Evolutionary conservation across 1,284 basidiomycete genomes (phyloP).

Genomic region (Cerioporus squamosus): DNA sequence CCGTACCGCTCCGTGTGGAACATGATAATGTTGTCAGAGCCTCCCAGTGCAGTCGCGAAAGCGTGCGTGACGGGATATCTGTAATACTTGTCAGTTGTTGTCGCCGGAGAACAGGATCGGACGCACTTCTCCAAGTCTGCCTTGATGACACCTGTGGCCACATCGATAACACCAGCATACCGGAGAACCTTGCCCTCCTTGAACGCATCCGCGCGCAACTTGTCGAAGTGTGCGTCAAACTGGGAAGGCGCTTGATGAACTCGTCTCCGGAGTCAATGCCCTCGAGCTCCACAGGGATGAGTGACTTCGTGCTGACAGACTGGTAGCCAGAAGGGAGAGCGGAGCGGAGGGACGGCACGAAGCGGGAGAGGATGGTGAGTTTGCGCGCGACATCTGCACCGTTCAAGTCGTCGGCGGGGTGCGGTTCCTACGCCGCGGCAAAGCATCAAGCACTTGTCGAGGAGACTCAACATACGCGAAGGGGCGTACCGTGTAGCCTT

Average conservation of each 20-base stretch:
- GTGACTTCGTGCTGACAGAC: constrained; percentile 83
- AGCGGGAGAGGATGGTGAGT: constrained; percentile 91
- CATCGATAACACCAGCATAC: constrained; percentile 96
- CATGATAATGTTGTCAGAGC: constrained; percentile 98
- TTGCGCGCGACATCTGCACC: constrained; percentile 98
- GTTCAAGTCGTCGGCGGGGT: constrained; percentile 95
- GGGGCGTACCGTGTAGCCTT: constrained; percentile 86
- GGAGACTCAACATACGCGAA: background rate
- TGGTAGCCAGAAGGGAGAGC: constrained; percentile 71
- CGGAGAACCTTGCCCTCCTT: constrained; percentile 83
- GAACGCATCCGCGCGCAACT: constrained; percentile 78
- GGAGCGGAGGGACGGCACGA: constrained; percentile 61
- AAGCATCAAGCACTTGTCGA: background rate
- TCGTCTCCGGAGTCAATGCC: constrained; percentile 75
- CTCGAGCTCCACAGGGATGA: constrained; percentile 82
- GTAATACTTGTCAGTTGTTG: background rate
- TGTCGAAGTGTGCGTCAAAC: constrained; percentile 84
- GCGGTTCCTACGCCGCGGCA: constrained; percentile 77
- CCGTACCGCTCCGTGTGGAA: constrained; percentile 94
- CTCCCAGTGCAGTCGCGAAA: constrained; percentile 93
- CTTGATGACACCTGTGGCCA: constrained; percentile 73
- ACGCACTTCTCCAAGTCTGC: constrained; percentile 86
- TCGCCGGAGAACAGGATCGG: background rate
- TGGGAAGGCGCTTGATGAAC: constrained; percentile 82
- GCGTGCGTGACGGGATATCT: constrained; percentile 91